These are phyloP conservation scores for Echinochloa phyllopogon DNA, from an alignment of 176 grass and related monocot genomes.

Conservation along the genomic window DNA sequence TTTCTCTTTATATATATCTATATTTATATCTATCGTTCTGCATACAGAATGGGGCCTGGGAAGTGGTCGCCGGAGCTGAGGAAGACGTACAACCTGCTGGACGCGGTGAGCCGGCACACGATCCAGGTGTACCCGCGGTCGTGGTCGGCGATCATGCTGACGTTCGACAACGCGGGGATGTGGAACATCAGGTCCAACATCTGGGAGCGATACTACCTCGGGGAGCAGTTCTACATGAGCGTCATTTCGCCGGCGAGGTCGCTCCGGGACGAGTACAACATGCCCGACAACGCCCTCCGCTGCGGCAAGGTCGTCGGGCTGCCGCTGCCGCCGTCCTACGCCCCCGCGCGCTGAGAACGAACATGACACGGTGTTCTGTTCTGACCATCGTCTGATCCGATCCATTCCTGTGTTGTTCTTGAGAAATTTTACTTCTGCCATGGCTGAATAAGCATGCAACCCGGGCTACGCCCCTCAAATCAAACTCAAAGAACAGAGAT, in stretches of 20 bases:
- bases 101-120: conserved; percentile 70
- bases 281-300: conserved; percentile 53
- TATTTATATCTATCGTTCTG: no score
- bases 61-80: conserved; percentile 52
- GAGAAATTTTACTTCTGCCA: neutral
- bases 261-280: conserved; percentile 74
- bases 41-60: conserved; percentile 53
- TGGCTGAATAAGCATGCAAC: conserved; percentile 10
- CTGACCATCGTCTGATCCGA: neutral
- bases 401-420: neutral
- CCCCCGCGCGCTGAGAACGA: neutral
- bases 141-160: conserved; percentile 68
- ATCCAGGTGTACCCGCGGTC: conserved; percentile 70
- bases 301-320: conserved; percentile 61
- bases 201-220: conserved; percentile 71
- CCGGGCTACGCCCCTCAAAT: neutral
- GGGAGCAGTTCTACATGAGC: conserved; percentile 71
- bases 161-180: conserved; percentile 79
- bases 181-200: conserved; percentile 68
- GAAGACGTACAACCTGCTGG: conserved; percentile 67
- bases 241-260: conserved; percentile 56
- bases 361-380: neutral
- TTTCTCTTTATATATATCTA: no score
- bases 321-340: conserved; percentile 59
- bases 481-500: neutral